A percentile compares a stretch with the other conserved stretches of the same genome.
These are phyloP conservation scores for Hibiscus syriacus DNA, from an alignment of 345 rosid genomes.

Conservation along the genomic window DNA sequence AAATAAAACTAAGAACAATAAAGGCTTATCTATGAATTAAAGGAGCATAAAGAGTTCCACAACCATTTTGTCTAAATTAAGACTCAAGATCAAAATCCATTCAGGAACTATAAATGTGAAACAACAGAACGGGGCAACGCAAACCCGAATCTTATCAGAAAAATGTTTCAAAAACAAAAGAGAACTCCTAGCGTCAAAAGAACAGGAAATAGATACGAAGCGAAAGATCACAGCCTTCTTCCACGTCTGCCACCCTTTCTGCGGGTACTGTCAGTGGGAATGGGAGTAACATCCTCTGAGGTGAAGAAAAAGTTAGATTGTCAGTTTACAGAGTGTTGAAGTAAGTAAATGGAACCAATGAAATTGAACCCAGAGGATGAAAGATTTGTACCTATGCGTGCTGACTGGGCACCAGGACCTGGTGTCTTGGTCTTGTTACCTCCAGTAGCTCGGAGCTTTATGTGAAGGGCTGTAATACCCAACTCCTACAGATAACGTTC, in stretches of 20 bases:
- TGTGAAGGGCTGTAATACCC: slow-evolving; percentile 71
- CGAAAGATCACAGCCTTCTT: slow-evolving; percentile 54
- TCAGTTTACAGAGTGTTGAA: not conserved
- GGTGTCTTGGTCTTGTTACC: slow-evolving; percentile 84
- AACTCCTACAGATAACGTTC: slow-evolving; percentile 40
- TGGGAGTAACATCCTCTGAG: slow-evolving; percentile 91
- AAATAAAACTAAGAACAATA: not conserved
- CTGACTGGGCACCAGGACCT: slow-evolving; percentile 89
- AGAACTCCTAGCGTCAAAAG: slow-evolving; percentile 3
- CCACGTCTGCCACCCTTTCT: slow-evolving; percentile 66
- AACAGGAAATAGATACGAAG: not conserved
- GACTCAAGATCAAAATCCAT: slow-evolving; percentile 4
- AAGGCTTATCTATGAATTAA: not conserved
- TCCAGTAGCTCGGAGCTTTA: slow-evolving; percentile 19
- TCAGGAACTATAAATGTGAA: slow-evolving; percentile 16
- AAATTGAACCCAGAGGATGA: not conserved
- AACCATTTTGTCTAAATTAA: not conserved
- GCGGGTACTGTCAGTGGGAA: slow-evolving; percentile 48
- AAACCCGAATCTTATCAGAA: not conserved
- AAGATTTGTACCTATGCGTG: slow-evolving; percentile 51
- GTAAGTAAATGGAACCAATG: not conserved
- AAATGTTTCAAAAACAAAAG: not conserved
- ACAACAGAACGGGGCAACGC: not conserved
- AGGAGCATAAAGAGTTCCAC: not conserved
- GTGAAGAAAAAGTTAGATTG: not conserved